These are phyloP conservation scores for Elaeis oleifera DNA, from an alignment of 202 grass and related monocot genomes.

Conservation along the genomic window DNA sequence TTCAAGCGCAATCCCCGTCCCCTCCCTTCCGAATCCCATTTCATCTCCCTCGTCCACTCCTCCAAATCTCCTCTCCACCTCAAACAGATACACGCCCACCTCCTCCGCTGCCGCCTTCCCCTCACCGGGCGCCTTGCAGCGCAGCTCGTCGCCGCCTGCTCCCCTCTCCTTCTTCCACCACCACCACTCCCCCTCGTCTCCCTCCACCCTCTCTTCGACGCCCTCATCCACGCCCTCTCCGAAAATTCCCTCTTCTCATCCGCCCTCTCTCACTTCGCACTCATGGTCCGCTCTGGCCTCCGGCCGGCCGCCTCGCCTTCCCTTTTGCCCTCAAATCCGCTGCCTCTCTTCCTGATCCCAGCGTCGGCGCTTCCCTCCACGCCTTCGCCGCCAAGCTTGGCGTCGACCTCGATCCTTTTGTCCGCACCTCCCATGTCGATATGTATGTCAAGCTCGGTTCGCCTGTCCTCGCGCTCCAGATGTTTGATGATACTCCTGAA, in stretches of 20 bases:
- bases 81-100: conserved; percentile 1
- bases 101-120: conserved; percentile 2
- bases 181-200: neutral
- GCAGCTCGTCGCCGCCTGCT: conserved; percentile 13
- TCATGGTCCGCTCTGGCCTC: neutral
- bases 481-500: conserved; percentile 15
- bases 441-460: conserved; percentile 13
- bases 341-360: neutral
- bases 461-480: neutral
- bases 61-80: neutral
- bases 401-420: conserved; percentile 18
- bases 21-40: neutral
- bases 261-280: conserved; percentile 11
- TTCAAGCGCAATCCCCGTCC: neutral
- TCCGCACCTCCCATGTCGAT: conserved; percentile 18
- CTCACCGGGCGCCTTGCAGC: conserved; percentile 7
- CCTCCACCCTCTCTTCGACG: conserved; percentile 7
- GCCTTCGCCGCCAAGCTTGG: conserved; percentile 2
- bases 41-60: conserved; percentile 6
- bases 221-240: conserved; percentile 5
- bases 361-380: conserved; percentile 2
- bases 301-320: conserved; percentile 4
- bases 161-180: neutral
- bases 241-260: conserved; percentile 2
- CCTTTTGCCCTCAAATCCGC: conserved; percentile 5